Evolutionary conservation across 2,329 filamentous ascomycete species (phyloP).

Genomic region (Fusarium multiceps): DNA sequence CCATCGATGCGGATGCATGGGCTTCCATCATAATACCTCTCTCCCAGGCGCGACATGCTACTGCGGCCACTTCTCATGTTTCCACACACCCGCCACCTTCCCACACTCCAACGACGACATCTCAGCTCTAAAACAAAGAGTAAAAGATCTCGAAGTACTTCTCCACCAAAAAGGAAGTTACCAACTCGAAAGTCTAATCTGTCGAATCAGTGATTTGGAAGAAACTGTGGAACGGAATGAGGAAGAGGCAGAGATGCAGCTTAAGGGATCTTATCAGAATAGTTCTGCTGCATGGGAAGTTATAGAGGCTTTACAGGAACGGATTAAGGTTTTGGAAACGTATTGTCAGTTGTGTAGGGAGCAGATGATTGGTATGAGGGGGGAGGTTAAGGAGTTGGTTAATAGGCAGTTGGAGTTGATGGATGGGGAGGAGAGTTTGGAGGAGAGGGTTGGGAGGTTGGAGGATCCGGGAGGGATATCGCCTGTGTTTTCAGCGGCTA

Average conservation of each 20-base stretch:
- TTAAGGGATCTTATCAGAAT: conserved; percentile 21
- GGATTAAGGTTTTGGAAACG: conserved; percentile 11
- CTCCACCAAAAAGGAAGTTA: conserved; percentile 8
- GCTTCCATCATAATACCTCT: conserved; percentile 20
- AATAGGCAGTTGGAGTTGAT: conserved; percentile 24
- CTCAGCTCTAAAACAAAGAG: neutral
- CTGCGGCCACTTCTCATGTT: conserved; percentile 24
- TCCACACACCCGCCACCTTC: conserved; percentile 3
- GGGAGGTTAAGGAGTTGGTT: conserved; percentile 6
- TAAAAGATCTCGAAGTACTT: neutral
- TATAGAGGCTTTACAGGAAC: conserved; percentile 7
- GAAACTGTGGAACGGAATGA: conserved; percentile 12
- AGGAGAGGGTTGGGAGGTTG: conserved; percentile 10
- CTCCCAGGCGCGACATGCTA: conserved; percentile 19
- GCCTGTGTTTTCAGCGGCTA: neutral
- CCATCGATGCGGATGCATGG: conserved; percentile 24
- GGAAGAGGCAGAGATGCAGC: neutral
- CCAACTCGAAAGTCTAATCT: conserved; percentile 1
- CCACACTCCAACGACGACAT: conserved; percentile 13
- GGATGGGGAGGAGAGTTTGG: conserved; percentile 24
- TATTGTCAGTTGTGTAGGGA: conserved; percentile 1
- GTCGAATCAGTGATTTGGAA: conserved; percentile 7
- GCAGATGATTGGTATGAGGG: conserved; percentile 4
- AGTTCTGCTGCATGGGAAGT: conserved; percentile 20
- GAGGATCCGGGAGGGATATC: neutral